Percentiles rank a stretch among this genome's conserved stretches.
Conservation (phyloP, 2,329 filamentous ascomycete genomes). For the Thermomyces lanuginosus region DNA sequence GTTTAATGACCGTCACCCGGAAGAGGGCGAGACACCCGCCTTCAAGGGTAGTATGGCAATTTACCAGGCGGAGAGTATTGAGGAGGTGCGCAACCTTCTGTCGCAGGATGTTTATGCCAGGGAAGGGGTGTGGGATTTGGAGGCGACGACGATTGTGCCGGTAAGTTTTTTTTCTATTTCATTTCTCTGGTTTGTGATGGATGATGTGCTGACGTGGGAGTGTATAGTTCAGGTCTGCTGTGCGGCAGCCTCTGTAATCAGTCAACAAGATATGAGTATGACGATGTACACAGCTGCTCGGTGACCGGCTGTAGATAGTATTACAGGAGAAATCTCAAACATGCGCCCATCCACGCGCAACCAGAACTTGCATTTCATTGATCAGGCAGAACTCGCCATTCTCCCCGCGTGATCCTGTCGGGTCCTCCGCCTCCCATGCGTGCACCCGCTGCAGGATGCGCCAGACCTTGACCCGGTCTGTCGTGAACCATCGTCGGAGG, state of each 20-base stretch:
- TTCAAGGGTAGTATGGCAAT: conserved; percentile 63
- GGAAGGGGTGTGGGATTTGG: conserved; percentile 64
- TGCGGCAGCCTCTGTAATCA: conserved; percentile 11
- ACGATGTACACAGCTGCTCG: too few relatives aligned
- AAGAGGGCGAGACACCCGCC: conserved; percentile 43
- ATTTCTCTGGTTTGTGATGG: neutral
- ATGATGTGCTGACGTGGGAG: neutral
- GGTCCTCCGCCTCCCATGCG: conserved; percentile 14
- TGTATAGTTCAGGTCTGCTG: conserved; percentile 18
- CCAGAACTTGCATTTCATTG: conserved; percentile 46
- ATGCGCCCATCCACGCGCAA: conserved; percentile 43
- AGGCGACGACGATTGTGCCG: conserved; percentile 37
- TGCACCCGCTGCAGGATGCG: conserved; percentile 20
- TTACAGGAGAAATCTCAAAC: conserved; percentile 30
- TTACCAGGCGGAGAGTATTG: conserved; percentile 46
- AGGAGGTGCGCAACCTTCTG: conserved; percentile 51
- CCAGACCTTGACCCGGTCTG: conserved; percentile 14
- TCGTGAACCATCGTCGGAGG: conserved; percentile 31
- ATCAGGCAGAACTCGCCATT: conserved; percentile 38
- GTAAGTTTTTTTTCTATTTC: conserved; percentile 11
- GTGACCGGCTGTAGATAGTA: too few relatives aligned
- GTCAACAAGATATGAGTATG: too few relatives aligned
- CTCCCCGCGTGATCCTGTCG: conserved; percentile 28
- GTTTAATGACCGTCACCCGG: conserved; percentile 45
- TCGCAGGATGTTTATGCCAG: conserved; percentile 56